Evolutionary conservation across 2,329 filamentous ascomycete genomes (phyloP), one percentile per base, ranked within the genome.

Genomic region (Cordyceps pruinosa): DNA sequence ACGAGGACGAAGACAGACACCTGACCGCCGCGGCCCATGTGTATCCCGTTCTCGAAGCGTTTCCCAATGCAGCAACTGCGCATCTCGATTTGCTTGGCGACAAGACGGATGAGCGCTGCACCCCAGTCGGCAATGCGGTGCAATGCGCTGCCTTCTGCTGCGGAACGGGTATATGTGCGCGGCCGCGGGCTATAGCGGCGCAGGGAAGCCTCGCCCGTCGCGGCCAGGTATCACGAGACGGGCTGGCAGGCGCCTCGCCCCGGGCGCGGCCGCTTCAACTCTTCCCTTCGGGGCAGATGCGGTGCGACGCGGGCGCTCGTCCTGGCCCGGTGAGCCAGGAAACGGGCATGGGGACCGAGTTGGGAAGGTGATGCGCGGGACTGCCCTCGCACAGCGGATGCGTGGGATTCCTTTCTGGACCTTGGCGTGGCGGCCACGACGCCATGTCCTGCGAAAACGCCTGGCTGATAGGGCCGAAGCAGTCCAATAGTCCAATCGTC

Each of bases 21-120:
- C n/a, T n/a, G n/a, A n/a, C n/a, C n/a, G 25, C 17, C 23, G 41
- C 37, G 17, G 17, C 17, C n/a, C n/a, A 30, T 52, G 5, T 42
- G n/a, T 30, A 19, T n/a, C 7, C 21, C 13, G 25, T 23, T 17
- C 34, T 39, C 21, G 32, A 46, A 37, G 30, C 53, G n/a, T 41
- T 44, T 41, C 53, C 44, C 2, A 26, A 56, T 45, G 9, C 7
- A 56, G 53, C 42, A 42, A 56, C 53, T 56, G 34, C 13, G 25
- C 10, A 56, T 48, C 44, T 56, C 44, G 44, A 49, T 49, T 49
- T 42, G 45, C 53, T 56, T 56, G 53, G 53, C 44, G 19, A 45
- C 41, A 21, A 23, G 17, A 28, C n/a, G 44, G 51, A 55, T 47
- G 21, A 28, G 41, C 30, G 21, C 41, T 55, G 51, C 30, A 48